Conservation (phyloP, 345 rosid species). For the Eucalyptus paniculata region DNA sequence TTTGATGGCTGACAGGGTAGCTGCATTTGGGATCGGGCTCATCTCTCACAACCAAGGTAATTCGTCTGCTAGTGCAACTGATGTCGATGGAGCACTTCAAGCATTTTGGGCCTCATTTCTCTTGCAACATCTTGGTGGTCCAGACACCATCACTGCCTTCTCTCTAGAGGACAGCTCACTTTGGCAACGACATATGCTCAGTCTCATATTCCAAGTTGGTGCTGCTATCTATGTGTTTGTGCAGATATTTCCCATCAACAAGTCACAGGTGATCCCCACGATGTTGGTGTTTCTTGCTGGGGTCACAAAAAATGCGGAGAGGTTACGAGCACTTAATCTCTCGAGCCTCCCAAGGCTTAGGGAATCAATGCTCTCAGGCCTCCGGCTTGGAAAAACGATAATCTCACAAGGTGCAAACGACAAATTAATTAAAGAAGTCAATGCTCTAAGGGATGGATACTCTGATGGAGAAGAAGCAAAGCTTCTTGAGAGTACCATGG, state of each 20-base stretch:
- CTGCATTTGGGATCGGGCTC: not conserved
- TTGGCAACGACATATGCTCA: not conserved
- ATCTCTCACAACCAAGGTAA: not conserved
- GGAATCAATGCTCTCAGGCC: no score
- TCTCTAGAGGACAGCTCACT: not conserved
- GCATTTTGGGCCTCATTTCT: not conserved
- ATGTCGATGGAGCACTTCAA: not conserved
- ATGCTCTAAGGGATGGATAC: no score
- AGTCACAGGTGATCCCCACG: fast-evolving
- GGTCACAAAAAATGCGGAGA: not conserved
- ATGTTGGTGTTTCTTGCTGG: not conserved
- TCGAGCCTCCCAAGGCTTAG: not conserved
- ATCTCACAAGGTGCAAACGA: no score
- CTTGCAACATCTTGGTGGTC: not conserved
- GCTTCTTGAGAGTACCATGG: fast-evolving
- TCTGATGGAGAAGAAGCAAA: no score
- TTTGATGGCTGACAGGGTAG: not conserved
- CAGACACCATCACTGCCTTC: not conserved
- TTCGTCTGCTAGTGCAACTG: fast-evolving
- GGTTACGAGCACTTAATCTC: no score
- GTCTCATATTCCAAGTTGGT: fast-evolving
- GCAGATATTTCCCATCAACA: not conserved
- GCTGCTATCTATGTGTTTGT: not conserved
- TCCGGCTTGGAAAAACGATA: no score
- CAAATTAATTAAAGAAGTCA: no score